Evolutionary conservation across 768 basidiomycete genomes (phyloP), one percentile per base, ranked within the genome.

Genomic region (Russula sp.): DNA sequence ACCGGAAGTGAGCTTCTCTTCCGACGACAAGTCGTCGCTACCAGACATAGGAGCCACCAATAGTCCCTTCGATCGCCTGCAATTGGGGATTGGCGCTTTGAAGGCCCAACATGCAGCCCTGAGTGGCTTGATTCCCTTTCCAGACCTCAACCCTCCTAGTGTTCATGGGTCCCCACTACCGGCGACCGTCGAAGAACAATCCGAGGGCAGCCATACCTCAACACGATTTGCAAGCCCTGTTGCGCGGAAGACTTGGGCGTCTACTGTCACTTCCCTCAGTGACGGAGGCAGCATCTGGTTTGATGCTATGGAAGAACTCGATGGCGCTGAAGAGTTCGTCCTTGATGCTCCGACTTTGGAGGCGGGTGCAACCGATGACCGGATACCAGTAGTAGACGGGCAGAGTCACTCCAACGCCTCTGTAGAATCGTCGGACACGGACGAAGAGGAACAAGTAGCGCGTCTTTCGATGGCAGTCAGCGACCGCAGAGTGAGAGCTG

Each of bases 261-360:
- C 71, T 41, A 63, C 63, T 8, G 64, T 64, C 48, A 71, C 72
- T 54, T 68, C 68, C 13, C 68, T 63, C 66, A 73, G 48, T 63
- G 70, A 63, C 25, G 65, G 68, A 18, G 63, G 57, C n/a, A 73
- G 71, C 47, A 82, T 90, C 68, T 93, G 90, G 90, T 91, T 81
- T 67, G 90, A 93, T 66, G 90, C 90, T 9, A 74, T 79, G 43
- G 87, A 86, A 55, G 77, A 72, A 49, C 67, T 73, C 29, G 83
- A 86, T 64, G 86, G 83, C 1, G 80, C 84, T 6, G 81, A 87
- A 68, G 90, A 93, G 69, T 90, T 85, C 69, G 69, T 88, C 2
- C 73, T 91, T 18, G 73, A 74, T 2, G 58, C 66, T 8, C 65
- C 69, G 6, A 22, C 39, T 14, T 14, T 48, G 50, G 70, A 72